Conservation (phyloP, 2,329 filamentous ascomycete genomes). For the Apiospora arundinis region DNA sequence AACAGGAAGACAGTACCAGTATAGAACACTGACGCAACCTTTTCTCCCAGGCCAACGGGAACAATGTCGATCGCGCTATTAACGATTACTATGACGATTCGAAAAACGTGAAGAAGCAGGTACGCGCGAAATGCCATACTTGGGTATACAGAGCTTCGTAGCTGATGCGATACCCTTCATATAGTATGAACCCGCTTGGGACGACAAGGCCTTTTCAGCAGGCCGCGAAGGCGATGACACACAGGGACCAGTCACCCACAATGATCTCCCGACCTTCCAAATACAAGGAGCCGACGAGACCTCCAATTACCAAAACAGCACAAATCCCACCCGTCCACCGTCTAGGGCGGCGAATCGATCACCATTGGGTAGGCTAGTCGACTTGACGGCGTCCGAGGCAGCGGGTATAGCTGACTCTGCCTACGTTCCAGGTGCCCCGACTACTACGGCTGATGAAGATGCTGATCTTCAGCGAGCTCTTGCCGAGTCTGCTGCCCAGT, state of each 20-base stretch:
- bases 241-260: constrained; percentile 45
- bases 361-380: constrained; percentile 58
- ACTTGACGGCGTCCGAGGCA: constrained; percentile 51
- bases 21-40: not conserved
- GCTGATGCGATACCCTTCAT: constrained; percentile 48
- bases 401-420: constrained; percentile 47
- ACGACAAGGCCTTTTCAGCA: constrained; percentile 59
- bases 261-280: constrained; percentile 53
- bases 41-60: constrained; percentile 47
- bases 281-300: constrained; percentile 60
- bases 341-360: constrained; percentile 65
- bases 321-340: constrained; percentile 66
- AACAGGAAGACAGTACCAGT: not conserved
- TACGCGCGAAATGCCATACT: not conserved
- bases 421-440: constrained; percentile 44
- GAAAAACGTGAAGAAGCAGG: constrained; percentile 29
- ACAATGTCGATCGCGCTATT: constrained; percentile 55
- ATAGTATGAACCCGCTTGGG: constrained; percentile 57
- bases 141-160: constrained; percentile 25
- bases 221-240: constrained; percentile 56
- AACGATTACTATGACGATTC: constrained; percentile 60
- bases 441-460: constrained; percentile 54
- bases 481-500: constrained; percentile 52
- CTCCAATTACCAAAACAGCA: constrained; percentile 48
- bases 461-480: constrained; percentile 63